A percentile compares a stretch with the other conserved stretches of the same genome.
Evolutionary conservation across 2,329 filamentous ascomycete species (phyloP).

Genomic region (Volutella citrinella): DNA sequence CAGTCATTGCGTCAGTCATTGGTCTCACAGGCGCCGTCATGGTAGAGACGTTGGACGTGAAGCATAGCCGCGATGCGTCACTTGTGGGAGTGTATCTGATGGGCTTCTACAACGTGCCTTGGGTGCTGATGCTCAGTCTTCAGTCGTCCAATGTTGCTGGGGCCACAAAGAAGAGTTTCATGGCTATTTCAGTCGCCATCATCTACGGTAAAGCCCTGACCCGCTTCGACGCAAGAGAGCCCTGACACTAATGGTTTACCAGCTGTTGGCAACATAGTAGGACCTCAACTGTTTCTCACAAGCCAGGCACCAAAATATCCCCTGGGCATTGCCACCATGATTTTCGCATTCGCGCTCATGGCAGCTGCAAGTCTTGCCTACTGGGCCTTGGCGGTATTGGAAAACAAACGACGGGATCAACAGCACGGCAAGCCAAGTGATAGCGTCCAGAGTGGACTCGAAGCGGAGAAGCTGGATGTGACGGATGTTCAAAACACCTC

Average conservation of each 20-base stretch:
- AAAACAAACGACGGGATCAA: conserved; percentile 19
- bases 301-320: conserved; percentile 25
- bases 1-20: conserved; percentile 21
- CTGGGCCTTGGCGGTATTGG: conserved; percentile 17
- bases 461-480: conserved; percentile 8
- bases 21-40: conserved; percentile 25
- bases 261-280: conserved; percentile 30
- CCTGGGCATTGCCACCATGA: conserved; percentile 25
- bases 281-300: conserved; percentile 27
- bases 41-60: conserved; percentile 21
- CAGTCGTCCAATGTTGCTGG: conserved; percentile 29
- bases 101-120: conserved; percentile 32
- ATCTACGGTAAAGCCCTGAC: conserved; percentile 19
- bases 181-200: conserved; percentile 25
- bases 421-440: conserved; percentile 11
- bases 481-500: conserved; percentile 18
- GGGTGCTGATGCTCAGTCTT: conserved; percentile 26
- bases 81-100: conserved; percentile 30
- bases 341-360: conserved; percentile 26
- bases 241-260: neutral
- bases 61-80: conserved; percentile 18
- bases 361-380: conserved; percentile 17
- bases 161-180: conserved; percentile 30
- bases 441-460: conserved; percentile 3
- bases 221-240: neutral